phyloP scores from a whole-genome alignment of 495 filamentous ascomycete species.

The Podospora australis region DNA sequence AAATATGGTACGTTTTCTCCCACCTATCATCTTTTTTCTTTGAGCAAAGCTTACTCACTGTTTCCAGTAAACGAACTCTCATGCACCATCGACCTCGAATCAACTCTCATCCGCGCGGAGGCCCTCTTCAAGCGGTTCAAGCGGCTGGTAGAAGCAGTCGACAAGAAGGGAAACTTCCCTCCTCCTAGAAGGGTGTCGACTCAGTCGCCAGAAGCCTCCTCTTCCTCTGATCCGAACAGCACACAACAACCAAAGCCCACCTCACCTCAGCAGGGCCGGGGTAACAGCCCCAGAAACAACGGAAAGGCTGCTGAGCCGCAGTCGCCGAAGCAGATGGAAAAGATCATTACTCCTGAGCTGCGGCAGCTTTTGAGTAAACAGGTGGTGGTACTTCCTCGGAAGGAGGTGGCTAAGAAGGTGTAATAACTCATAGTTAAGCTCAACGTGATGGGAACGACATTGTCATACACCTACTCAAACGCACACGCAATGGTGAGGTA shows the following conservation, averaged over 20 bases:
- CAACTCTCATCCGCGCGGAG: slow-evolving; percentile 80
- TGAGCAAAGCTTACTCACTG: background rate
- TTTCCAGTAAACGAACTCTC: slow-evolving; percentile 83
- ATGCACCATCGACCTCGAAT: slow-evolving; percentile 81
- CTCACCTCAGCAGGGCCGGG: no score
- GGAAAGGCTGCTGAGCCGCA: slow-evolving; percentile 27
- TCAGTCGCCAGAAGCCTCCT: slow-evolving; percentile 3
- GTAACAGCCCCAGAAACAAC: background rate
- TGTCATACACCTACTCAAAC: no score
- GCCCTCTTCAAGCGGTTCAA: slow-evolving; percentile 82
- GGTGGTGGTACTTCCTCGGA: slow-evolving; percentile 55
- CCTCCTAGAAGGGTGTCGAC: slow-evolving; percentile 34
- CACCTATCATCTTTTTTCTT: slow-evolving; percentile 6
- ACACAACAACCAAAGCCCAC: no score
- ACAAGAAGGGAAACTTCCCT: slow-evolving; percentile 78
- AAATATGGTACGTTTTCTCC: slow-evolving; percentile 72
- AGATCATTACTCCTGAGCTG: slow-evolving; percentile 76
- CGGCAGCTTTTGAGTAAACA: slow-evolving; percentile 66
- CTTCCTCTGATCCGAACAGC: no score
- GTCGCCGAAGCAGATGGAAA: slow-evolving; percentile 37
- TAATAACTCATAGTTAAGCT: background rate
- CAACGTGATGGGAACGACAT: background rate
- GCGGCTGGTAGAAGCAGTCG: slow-evolving; percentile 76
- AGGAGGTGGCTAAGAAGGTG: slow-evolving; percentile 40
- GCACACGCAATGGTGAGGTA: no score